phyloP scores from a whole-genome alignment of 2,329 filamentous ascomycete species.

The Penicillium occitanis region DNA sequence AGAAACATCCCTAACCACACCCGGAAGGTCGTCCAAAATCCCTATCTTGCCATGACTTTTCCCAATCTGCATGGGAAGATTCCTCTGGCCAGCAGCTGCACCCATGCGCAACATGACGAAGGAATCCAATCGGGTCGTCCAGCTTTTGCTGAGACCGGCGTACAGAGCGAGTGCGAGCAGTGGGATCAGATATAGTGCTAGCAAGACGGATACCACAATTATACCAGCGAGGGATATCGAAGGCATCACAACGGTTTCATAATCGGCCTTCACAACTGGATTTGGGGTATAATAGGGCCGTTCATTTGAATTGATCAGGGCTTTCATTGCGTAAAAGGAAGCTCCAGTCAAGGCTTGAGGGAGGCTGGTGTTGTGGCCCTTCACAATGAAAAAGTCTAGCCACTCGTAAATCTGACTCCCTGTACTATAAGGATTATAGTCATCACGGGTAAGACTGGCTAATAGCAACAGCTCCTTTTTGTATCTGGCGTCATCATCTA shows the following conservation, averaged over 20 bases:
- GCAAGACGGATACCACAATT: neutral
- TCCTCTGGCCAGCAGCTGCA: constrained; percentile 7
- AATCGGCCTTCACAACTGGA: neutral
- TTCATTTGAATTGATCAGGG: neutral
- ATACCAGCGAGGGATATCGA: neutral
- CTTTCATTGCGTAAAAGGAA: neutral
- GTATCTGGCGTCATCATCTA: neutral
- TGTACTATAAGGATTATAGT: neutral
- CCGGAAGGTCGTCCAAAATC: neutral
- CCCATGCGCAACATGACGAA: constrained; percentile 18
- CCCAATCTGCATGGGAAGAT: constrained; percentile 9
- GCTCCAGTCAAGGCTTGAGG: neutral
- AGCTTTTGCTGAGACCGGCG: neutral
- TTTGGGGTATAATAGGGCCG: neutral
- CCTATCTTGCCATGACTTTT: neutral
- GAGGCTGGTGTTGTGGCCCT: neutral
- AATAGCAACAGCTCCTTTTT: neutral
- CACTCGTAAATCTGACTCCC: neutral
- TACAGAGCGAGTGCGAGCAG: neutral
- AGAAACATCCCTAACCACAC: neutral
- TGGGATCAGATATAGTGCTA: neutral
- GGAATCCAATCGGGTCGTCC: constrained; percentile 8
- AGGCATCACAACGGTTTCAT: neutral
- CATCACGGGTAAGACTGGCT: neutral
- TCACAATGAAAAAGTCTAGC: neutral